A percentile compares a stretch with the other conserved stretches of the same genome.
phyloP scores from a whole-genome alignment of 495 filamentous ascomycete species.

The Penicillium pancosmium region DNA sequence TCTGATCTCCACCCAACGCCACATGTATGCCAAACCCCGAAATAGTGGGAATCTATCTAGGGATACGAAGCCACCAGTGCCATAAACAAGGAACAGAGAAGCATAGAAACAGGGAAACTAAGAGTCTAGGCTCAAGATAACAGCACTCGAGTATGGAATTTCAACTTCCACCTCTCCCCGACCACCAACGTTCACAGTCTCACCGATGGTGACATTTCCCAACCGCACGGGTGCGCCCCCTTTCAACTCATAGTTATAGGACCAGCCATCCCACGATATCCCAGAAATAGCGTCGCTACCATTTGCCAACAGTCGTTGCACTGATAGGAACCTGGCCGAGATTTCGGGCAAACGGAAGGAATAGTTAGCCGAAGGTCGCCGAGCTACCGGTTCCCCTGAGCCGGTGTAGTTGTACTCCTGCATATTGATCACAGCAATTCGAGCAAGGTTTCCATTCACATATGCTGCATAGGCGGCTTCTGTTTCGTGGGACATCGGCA shows the following conservation, averaged over 20 bases:
- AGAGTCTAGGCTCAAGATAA: constrained; percentile 35
- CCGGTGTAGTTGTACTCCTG: constrained; percentile 60
- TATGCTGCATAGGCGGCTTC: constrained; percentile 65
- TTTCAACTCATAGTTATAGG: constrained; percentile 64
- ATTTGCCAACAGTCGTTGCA: constrained; percentile 59
- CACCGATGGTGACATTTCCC: constrained; percentile 59
- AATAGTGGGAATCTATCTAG: no score
- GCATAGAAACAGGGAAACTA: neutral
- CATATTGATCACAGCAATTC: constrained; percentile 63
- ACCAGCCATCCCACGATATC: constrained; percentile 63
- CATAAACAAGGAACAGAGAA: no score
- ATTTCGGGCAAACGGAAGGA: constrained; percentile 43
- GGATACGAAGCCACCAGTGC: no score
- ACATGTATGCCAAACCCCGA: neutral
- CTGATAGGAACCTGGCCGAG: constrained; percentile 21
- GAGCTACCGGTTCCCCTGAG: constrained; percentile 10
- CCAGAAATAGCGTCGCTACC: constrained; percentile 65
- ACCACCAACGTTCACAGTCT: constrained; percentile 44
- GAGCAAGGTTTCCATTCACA: constrained; percentile 41
- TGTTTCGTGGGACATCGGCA: constrained; percentile 44
- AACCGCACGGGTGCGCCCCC: constrained; percentile 57
- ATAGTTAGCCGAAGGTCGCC: constrained; percentile 44
- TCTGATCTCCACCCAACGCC: neutral
- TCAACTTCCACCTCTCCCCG: constrained; percentile 47
- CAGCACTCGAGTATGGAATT: constrained; percentile 54